These are phyloP conservation scores for Stropharia rugosoannulata DNA, from an alignment of 768 basidiomycete genomes.

Conservation along the genomic window DNA sequence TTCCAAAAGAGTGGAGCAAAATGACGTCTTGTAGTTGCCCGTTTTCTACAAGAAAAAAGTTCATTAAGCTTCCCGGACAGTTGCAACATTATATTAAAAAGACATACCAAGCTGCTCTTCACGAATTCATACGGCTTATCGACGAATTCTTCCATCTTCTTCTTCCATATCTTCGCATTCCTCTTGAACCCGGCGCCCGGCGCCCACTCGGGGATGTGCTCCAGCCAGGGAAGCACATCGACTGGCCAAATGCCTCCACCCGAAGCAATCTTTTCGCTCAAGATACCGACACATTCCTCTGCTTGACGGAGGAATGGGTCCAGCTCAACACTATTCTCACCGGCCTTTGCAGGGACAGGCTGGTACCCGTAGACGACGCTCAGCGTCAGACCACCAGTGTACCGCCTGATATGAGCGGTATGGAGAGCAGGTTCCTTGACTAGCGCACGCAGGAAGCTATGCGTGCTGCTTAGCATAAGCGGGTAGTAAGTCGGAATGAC, in stretches of 20 bases:
- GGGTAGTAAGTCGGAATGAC: conserved; percentile 58
- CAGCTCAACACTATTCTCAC: conserved; percentile 1
- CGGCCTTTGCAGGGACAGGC: conserved; percentile 16
- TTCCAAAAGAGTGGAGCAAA: conserved; percentile 56
- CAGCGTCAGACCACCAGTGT: conserved; percentile 56
- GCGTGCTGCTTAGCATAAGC: conserved; percentile 55
- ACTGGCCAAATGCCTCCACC: conserved; percentile 49
- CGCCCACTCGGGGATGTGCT: conserved; percentile 60
- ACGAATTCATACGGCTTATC: conserved; percentile 62
- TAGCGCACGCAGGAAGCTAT: conserved; percentile 54
- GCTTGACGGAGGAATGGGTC: conserved; percentile 41
- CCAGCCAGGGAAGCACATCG: conserved; percentile 49
- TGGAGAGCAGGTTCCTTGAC: conserved; percentile 41
- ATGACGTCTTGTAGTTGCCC: conserved; percentile 37
- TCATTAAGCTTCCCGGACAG: conserved; percentile 8
- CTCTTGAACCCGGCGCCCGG: conserved; percentile 68
- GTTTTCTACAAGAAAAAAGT: conserved; percentile 32
- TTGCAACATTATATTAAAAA: background rate
- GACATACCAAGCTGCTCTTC: conserved; percentile 54
- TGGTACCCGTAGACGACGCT: conserved; percentile 66
- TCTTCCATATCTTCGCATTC: conserved; percentile 62
- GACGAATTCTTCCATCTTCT: conserved; percentile 61
- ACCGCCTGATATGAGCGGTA: conserved; percentile 41
- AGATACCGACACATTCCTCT: conserved; percentile 40
- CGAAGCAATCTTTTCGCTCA: conserved; percentile 40